Conservation (phyloP, 2,329 filamentous ascomycete genomes). For the Aspergillus fructus region DNA sequence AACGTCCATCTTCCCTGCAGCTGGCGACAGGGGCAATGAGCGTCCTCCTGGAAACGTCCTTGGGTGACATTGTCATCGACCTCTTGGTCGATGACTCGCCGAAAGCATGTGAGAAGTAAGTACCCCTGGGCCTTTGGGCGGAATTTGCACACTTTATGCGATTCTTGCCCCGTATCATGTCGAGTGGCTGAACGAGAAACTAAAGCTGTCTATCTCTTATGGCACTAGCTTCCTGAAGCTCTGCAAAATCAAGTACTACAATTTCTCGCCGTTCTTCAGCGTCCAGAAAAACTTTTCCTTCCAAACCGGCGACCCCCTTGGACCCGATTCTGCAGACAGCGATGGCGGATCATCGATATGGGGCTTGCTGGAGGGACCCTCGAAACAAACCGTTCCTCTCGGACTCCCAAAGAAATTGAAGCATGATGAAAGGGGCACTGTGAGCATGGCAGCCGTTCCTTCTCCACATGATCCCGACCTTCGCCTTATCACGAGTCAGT, state of each 20-base stretch:
- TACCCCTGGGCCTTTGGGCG: conserved; percentile 23
- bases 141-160: background rate
- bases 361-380: conserved; percentile 71
- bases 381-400: conserved; percentile 77
- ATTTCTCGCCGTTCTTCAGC: conserved; percentile 88
- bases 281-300: conserved; percentile 95
- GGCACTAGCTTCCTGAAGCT: conserved; percentile 85
- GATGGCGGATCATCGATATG: conserved; percentile 94
- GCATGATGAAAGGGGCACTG: conserved; percentile 83
- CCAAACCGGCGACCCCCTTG: conserved; percentile 91
- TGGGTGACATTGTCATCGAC: conserved; percentile 93
- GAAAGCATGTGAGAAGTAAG: conserved; percentile 92
- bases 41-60: conserved; percentile 87
- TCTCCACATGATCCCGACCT: conserved; percentile 74
- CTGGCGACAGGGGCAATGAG: conserved; percentile 62
- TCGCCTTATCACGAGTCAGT: conserved; percentile 84
- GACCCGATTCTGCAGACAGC: conserved; percentile 77
- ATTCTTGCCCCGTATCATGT: conserved; percentile 26
- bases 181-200: conserved; percentile 56
- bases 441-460: conserved; percentile 94
- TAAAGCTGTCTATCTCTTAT: conserved; percentile 47
- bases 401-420: conserved; percentile 84
- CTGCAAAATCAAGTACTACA: conserved; percentile 99
- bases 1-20: conserved; percentile 17
- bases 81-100: conserved; percentile 85